Evolutionary conservation across 2,329 filamentous ascomycete genomes (phyloP).

Genomic region (Nothopassalora personata): DNA sequence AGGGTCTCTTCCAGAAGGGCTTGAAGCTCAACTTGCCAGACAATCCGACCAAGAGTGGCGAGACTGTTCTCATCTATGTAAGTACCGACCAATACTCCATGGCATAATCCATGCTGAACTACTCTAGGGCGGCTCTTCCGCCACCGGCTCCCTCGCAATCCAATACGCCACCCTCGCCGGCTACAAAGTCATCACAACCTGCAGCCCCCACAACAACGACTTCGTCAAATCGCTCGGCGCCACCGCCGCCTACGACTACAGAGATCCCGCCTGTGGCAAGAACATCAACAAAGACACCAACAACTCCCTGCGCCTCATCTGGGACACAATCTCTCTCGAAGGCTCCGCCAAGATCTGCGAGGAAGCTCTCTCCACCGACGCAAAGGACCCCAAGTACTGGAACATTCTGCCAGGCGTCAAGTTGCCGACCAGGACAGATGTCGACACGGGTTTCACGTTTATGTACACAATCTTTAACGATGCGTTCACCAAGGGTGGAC

Average conservation of each 20-base stretch:
- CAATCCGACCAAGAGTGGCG: constrained; percentile 26
- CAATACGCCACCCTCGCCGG: constrained; percentile 44
- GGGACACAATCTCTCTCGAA: constrained; percentile 23
- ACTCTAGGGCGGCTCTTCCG: constrained; percentile 39
- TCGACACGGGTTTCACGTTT: constrained; percentile 19
- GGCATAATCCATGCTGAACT: background rate
- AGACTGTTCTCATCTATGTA: constrained; percentile 46
- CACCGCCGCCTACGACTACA: constrained; percentile 47
- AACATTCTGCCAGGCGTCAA: constrained; percentile 20
- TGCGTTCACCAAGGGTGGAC: constrained; percentile 17
- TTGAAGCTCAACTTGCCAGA: constrained; percentile 45
- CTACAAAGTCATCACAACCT: constrained; percentile 40
- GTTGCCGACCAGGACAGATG: constrained; percentile 18
- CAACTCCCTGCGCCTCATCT: constrained; percentile 21
- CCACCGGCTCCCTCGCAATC: constrained; percentile 47
- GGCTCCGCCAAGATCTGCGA: constrained; percentile 22
- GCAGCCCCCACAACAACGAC: constrained; percentile 46
- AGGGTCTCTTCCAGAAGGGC: constrained; percentile 41
- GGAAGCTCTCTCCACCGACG: constrained; percentile 21
- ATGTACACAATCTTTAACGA: constrained; percentile 29
- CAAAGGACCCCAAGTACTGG: constrained; percentile 20
- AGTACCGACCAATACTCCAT: background rate
- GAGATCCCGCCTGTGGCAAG: constrained; percentile 36
- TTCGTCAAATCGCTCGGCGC: constrained; percentile 44
- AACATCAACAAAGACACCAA: constrained; percentile 37